Conservation (phyloP, 345 rosid species). For the Ceriops decandra region DNA sequence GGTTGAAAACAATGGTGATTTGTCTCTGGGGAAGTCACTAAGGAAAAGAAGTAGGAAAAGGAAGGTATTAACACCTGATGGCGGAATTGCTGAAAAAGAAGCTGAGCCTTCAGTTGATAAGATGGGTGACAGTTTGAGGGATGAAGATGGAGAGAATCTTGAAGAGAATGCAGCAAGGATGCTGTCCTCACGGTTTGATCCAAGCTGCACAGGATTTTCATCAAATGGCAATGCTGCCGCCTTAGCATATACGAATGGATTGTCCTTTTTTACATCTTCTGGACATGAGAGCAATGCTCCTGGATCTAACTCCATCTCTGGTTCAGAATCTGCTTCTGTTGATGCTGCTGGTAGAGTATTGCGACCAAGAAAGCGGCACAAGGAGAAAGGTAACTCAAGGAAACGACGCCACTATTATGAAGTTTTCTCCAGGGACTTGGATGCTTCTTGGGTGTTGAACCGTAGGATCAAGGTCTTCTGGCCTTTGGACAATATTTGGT, state of each 20-base stretch:
- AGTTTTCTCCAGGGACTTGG: constrained; percentile 60
- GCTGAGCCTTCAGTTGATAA: constrained; percentile 37
- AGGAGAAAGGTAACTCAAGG: constrained; percentile 52
- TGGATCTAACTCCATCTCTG: constrained; percentile 36
- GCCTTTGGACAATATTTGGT: constrained; percentile 96
- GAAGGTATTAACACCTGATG: constrained; percentile 33
- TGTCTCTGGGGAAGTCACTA: constrained; percentile 27
- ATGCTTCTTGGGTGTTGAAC: constrained; percentile 66
- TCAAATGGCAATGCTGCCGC: constrained; percentile 44
- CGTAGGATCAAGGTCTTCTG: constrained; percentile 80
- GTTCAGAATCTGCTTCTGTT: constrained; percentile 47
- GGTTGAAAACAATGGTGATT: constrained; percentile 14
- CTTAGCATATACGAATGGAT: constrained; percentile 37
- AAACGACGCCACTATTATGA: constrained; percentile 88
- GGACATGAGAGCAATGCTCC: constrained; percentile 25
- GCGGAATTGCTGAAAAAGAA: constrained; percentile 29
- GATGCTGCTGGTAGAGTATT: constrained; percentile 64
- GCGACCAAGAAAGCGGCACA: constrained; percentile 64
- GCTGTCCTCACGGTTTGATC: constrained; percentile 89
- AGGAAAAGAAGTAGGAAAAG: constrained; percentile 52
- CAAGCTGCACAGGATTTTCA: constrained; percentile 75
- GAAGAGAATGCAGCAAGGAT: constrained; percentile 98
- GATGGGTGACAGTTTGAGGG: constrained; percentile 39
- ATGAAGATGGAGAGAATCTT: constrained; percentile 89
- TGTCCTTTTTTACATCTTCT: constrained; percentile 38